Evolutionary conservation across 495 filamentous ascomycete species (phyloP).

Genomic region (Trichoderma asperelloides): DNA sequence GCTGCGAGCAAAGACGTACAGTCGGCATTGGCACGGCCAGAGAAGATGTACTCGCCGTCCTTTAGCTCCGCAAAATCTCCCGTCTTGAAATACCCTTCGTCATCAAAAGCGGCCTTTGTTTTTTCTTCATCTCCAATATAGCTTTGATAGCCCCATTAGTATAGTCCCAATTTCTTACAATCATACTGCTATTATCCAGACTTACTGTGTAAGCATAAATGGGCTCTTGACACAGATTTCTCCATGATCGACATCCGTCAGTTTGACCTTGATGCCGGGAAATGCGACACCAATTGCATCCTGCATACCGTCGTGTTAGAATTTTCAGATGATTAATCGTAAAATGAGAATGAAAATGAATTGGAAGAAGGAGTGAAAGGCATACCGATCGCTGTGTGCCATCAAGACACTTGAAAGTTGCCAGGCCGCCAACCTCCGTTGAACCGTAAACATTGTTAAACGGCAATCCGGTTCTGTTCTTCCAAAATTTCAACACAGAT

Average conservation of each 20-base stretch:
- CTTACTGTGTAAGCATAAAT: constrained; percentile 1
- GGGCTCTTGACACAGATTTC: constrained; percentile 3
- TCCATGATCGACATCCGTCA: neutral
- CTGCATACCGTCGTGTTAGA: neutral
- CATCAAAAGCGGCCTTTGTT: neutral
- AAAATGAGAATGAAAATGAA: neutral
- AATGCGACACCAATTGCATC: neutral
- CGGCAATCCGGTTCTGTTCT: neutral
- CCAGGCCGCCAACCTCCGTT: neutral
- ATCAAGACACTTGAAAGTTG: neutral
- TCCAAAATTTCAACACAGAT: neutral
- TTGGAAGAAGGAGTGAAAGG: neutral
- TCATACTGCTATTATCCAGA: neutral
- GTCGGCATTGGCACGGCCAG: neutral
- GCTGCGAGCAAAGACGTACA: neutral
- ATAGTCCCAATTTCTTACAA: neutral
- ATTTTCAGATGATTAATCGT: neutral
- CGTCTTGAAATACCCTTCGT: neutral
- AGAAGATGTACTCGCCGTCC: neutral
- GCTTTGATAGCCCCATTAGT: neutral
- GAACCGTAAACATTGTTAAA: neutral
- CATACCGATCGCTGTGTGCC: neutral
- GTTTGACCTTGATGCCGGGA: neutral
- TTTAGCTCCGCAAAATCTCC: neutral
- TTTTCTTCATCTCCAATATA: neutral